Conservation (phyloP, 441 rosid species). For the Corymbia citriodora region DNA sequence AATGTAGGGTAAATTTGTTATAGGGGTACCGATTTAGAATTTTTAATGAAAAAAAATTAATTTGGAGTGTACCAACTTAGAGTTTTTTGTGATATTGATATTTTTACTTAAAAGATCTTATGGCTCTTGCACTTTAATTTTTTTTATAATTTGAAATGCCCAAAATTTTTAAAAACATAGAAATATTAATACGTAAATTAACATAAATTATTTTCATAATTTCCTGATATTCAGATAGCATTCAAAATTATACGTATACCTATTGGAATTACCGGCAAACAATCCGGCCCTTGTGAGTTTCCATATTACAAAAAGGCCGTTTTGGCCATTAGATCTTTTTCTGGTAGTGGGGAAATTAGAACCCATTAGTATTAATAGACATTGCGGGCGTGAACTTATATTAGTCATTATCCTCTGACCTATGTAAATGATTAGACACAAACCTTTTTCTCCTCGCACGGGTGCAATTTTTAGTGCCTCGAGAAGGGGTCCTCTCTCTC, state of each 20-base stretch:
- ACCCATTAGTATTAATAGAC: too few species aligned
- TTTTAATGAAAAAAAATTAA: too few species aligned
- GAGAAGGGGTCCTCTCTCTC: not conserved
- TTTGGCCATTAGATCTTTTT: not conserved
- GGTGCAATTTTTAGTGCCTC: constrained; percentile 6
- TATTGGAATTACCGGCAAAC: not conserved
- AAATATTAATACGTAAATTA: not conserved
- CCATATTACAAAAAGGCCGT: not conserved
- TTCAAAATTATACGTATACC: not conserved
- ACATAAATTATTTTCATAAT: not conserved
- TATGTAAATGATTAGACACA: constrained; percentile 24
- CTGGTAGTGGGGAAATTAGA: not conserved
- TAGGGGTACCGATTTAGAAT: too few species aligned
- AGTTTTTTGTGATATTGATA: too few species aligned
- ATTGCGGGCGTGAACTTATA: too few species aligned
- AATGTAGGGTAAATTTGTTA: too few species aligned
- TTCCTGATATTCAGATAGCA: not conserved
- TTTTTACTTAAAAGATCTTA: too few species aligned
- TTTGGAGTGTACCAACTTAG: too few species aligned
- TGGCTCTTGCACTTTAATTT: not conserved
- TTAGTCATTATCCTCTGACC: too few species aligned
- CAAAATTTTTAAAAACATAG: not conserved
- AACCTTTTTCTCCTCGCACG: constrained; percentile 12
- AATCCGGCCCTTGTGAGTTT: not conserved
- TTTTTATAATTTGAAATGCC: not conserved